Percentiles rank a stretch among this genome's conserved stretches.
phyloP scores from a whole-genome alignment of 2,329 filamentous ascomycete species.

The Arthrobotrys entomopaga region DNA sequence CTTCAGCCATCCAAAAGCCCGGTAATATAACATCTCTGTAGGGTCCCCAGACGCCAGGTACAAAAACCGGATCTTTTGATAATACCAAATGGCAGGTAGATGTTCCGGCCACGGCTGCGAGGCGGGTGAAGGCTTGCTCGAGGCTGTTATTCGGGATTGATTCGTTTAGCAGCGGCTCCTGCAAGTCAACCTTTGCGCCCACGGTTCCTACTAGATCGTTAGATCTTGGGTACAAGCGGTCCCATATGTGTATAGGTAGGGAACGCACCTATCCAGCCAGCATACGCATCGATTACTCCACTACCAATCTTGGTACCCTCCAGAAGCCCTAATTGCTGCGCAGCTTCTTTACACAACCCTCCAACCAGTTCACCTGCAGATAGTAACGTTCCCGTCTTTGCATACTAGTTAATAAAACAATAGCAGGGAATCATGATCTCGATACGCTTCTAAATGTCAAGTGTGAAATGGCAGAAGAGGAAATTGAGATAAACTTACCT shows the following conservation, averaged over 20 bases:
- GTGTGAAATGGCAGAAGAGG: conserved; percentile 1
- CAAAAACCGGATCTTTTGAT: conserved; percentile 91
- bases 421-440: conserved; percentile 50
- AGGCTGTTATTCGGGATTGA: conserved; percentile 81
- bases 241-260: background rate
- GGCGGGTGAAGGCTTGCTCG: conserved; percentile 88
- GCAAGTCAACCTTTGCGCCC: conserved; percentile 89
- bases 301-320: conserved; percentile 91
- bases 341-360: conserved; percentile 82
- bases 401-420: conserved; percentile 53
- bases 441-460: conserved; percentile 43
- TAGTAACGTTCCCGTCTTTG: conserved; percentile 86
- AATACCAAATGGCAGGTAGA: conserved; percentile 98
- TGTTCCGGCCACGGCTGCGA: conserved; percentile 94
- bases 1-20: conserved; percentile 95
- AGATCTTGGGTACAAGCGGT: background rate
- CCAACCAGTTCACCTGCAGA: conserved; percentile 94
- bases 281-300: conserved; percentile 97
- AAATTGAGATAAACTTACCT: conserved; percentile 72
- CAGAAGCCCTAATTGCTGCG: conserved; percentile 81
- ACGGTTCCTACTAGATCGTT: conserved; percentile 72
- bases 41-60: conserved; percentile 94
- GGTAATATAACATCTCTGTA: conserved; percentile 94
- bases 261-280: conserved; percentile 81
- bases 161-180: conserved; percentile 73